phyloP scores from a whole-genome alignment of 768 basidiomycete species.

The Tricholoma hemisulphureum region DNA sequence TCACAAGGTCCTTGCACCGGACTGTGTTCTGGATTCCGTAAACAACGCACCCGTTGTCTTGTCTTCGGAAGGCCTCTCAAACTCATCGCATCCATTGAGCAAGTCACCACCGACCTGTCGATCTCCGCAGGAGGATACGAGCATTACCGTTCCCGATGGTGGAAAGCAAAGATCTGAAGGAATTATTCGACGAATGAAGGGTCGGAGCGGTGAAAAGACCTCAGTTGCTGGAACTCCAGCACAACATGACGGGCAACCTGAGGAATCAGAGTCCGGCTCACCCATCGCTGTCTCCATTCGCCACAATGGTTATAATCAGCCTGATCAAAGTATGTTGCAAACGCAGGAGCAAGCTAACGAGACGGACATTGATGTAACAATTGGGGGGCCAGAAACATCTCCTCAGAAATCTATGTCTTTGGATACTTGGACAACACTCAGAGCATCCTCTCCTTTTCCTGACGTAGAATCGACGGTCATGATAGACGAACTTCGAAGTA shows the following conservation, averaged over 20 bases:
- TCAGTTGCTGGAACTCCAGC: background rate
- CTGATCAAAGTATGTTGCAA: background rate
- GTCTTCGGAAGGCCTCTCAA: background rate
- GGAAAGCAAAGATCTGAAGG: slow-evolving; percentile 17
- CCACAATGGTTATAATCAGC: background rate
- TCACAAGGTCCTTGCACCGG: background rate
- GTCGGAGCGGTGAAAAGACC: slow-evolving; percentile 29
- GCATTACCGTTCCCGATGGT: background rate
- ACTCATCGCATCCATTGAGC: background rate
- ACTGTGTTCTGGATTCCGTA: background rate
- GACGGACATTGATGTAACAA: background rate
- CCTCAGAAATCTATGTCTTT: slow-evolving; percentile 13
- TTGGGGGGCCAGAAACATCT: slow-evolving; percentile 5
- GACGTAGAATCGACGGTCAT: slow-evolving; percentile 21
- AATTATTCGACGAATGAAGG: slow-evolving; percentile 42
- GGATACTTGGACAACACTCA: slow-evolving; percentile 23
- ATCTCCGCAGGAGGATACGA: background rate
- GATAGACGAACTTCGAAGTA: slow-evolving; percentile 28
- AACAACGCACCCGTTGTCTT: background rate
- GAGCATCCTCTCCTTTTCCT: slow-evolving; percentile 18
- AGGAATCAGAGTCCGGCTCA: background rate
- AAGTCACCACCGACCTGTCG: background rate
- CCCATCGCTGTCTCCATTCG: background rate
- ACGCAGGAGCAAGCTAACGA: background rate
- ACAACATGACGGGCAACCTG: background rate